Evolutionary conservation across 1,139 yeast species (phyloP), one percentile per base, ranked within the genome.

Genomic region (Kodamaea derodonti): DNA sequence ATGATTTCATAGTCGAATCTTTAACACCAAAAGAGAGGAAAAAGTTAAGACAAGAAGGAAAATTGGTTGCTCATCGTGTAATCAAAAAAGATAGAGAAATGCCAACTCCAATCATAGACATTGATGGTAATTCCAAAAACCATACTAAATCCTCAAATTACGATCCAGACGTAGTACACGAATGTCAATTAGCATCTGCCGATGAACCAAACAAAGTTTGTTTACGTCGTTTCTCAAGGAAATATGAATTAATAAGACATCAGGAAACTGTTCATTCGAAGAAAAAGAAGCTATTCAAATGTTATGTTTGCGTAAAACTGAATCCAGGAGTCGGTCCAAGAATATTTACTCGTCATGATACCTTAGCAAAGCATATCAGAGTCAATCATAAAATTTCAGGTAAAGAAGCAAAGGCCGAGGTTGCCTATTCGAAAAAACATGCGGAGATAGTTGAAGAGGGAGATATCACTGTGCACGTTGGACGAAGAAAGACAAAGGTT

Each of bases 231-330:
- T 92, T 92, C 56, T 87, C 97, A 13, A 75, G 98, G 49, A 95
- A 96, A 22, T 92, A 92, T 53, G 98, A 92, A 63, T 71, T 92
- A 52, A 84, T 90, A 20, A 77, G 98, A 50, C 97, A 92, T 59
- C 96, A 90, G 61, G 96, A 92, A 55, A 90, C 97, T 0, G 92
- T 92, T 36, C 98, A 92, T 58, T 92, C 97, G 2, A 72, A 84
- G 36, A 84, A 83, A 59, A 84, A 92, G 60, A 84, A 84, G 51
- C 77, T 85, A 34, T 92, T 82, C 67, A 81, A 84, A 53, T 92
- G 98, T 59, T 81, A 80, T 52, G 80, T 84, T 28, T 92, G 98
- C 62, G 84, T 80, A 29, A 80, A 77, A 47, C 80, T 75, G 47
- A 66, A 69, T 43, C 75, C 75, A 1, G 52, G 52, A 7, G 62